phyloP scores from a whole-genome alignment of 805 yeast species.

The Jamesozyma piceae region DNA sequence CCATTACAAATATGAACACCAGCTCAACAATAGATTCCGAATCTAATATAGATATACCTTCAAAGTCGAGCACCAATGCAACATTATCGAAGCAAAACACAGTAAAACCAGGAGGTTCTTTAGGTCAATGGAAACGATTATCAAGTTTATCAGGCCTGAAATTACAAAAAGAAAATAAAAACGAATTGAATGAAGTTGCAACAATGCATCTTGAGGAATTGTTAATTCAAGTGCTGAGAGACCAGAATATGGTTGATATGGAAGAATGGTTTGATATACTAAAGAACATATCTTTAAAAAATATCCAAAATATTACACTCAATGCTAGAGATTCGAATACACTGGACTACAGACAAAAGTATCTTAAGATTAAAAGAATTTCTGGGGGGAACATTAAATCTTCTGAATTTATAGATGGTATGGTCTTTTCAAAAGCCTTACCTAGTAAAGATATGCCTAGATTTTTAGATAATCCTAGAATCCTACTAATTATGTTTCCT shows the following conservation, averaged over 20 bases:
- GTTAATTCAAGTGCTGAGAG: conserved; percentile 50
- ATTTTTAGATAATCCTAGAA: conserved; percentile 54
- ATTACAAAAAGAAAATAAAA: conserved; percentile 13
- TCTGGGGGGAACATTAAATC: conserved; percentile 63
- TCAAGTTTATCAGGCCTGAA: conserved; percentile 14
- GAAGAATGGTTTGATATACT: conserved; percentile 55
- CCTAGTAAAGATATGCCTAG: conserved; percentile 75
- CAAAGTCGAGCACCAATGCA: background rate
- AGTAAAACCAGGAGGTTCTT: background rate
- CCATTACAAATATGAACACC: too few species aligned
- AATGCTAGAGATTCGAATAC: conserved; percentile 58
- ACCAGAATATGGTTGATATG: conserved; percentile 41
- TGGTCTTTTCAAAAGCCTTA: conserved; percentile 73
- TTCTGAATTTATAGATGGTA: conserved; percentile 60
- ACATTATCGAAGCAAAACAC: conserved; percentile 6
- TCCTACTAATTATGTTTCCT: conserved; percentile 80
- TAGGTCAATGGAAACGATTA: conserved; percentile 16
- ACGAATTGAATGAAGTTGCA: conserved; percentile 32
- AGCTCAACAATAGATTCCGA: background rate
- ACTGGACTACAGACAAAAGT: conserved; percentile 71
- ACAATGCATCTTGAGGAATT: conserved; percentile 40
- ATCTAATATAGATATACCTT: background rate
- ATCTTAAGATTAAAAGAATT: conserved; percentile 76
- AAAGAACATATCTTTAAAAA: conserved; percentile 37
- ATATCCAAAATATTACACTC: conserved; percentile 50